A percentile compares a stretch with the other conserved stretches of the same genome.
phyloP scores from a whole-genome alignment of 2,329 filamentous ascomycete genomes.

The Cytospora paraplurivora region DNA sequence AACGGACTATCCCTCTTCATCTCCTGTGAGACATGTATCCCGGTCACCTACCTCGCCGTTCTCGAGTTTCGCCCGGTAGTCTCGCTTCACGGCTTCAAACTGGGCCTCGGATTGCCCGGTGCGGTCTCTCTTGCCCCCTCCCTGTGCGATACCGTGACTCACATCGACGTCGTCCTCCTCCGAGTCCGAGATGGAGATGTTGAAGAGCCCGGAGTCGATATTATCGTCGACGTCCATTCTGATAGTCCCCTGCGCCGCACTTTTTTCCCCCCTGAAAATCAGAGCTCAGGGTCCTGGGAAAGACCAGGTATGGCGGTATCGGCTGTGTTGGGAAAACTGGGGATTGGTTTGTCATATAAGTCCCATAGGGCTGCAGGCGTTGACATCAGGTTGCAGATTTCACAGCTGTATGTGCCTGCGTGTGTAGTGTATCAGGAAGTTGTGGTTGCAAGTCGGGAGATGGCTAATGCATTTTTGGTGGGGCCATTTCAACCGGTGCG shows the following conservation, averaged over 20 bases:
- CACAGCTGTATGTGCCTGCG: not conserved
- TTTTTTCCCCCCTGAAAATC: not conserved
- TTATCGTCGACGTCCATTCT: conserved; percentile 39
- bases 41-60: conserved; percentile 52
- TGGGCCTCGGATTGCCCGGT: conserved; percentile 51
- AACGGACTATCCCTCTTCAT: not conserved
- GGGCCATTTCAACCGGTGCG: not conserved
- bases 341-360: conserved; percentile 9
- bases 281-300: not conserved
- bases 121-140: conserved; percentile 31
- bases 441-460: conserved; percentile 17
- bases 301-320: not conserved
- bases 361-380: conserved; percentile 21
- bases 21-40: not conserved
- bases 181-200: conserved; percentile 46
- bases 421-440: conserved; percentile 5
- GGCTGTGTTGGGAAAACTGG: conserved; percentile 1
- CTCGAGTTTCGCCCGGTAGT: conserved; percentile 53
- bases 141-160: conserved; percentile 12
- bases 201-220: conserved; percentile 42
- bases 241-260: not conserved
- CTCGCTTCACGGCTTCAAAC: conserved; percentile 49
- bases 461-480: not conserved
- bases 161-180: conserved; percentile 31
- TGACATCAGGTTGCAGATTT: conserved; percentile 34